These are phyloP conservation scores for Nyssa sinensis DNA, from an alignment of 148 eudicot genomes.

Conservation along the genomic window DNA sequence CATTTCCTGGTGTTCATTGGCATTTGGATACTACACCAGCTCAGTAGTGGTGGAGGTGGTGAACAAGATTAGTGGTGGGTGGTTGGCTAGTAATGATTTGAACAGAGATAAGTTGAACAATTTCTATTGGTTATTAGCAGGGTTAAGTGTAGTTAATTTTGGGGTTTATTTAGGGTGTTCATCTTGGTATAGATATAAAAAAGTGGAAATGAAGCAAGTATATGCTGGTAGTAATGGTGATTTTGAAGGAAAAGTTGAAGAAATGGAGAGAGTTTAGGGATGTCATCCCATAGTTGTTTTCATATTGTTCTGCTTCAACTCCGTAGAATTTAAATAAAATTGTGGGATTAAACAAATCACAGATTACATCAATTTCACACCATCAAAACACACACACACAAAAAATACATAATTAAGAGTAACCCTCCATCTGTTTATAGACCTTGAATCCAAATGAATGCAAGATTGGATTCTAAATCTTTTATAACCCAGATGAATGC, in stretches of 20 bases:
- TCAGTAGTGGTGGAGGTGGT: slow-evolving; percentile 41
- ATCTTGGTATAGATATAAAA: slow-evolving; percentile 48
- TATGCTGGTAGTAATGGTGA: slow-evolving; percentile 2
- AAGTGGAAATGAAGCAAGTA: slow-evolving; percentile 17
- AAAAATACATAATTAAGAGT: no score
- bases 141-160: slow-evolving; percentile 38
- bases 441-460: no score
- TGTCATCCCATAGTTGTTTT: no score
- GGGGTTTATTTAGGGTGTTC: slow-evolving; percentile 42
- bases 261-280: not conserved
- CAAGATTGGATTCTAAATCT: no score
- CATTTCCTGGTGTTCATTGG: slow-evolving; percentile 49
- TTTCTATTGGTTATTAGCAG: slow-evolving; percentile 47
- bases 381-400: no score
- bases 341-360: no score
- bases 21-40: slow-evolving; percentile 45
- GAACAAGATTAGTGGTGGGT: slow-evolving; percentile 51
- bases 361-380: no score
- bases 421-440: no score
- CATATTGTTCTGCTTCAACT: no score
- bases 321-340: no score
- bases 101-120: slow-evolving; percentile 45
- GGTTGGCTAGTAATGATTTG: slow-evolving; percentile 45
- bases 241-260: slow-evolving; percentile 12
- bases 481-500: no score